Conservation (phyloP, 192 early-diverging fungal genomes). For the Coemansia sp. region DNA sequence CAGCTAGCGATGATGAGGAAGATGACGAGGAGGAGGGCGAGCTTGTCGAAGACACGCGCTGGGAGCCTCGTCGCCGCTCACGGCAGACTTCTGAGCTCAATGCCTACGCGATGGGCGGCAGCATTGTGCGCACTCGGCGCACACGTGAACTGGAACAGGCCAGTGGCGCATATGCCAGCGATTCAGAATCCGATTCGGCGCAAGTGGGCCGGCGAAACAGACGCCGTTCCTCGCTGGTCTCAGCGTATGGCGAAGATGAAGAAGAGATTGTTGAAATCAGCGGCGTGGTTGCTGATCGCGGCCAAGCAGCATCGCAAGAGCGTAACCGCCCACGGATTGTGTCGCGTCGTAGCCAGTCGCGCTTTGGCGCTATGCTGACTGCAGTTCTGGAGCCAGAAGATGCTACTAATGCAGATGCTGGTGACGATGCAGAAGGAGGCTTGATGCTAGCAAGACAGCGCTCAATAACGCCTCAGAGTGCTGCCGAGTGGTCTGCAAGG, state of each 20-base stretch:
- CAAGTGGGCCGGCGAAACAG: background rate
- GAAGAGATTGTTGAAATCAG: conserved; percentile 48
- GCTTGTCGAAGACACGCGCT: conserved; percentile 34
- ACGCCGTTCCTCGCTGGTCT: conserved; percentile 6
- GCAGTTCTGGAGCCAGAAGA: conserved; percentile 14
- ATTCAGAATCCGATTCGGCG: conserved; percentile 11
- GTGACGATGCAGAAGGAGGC: background rate
- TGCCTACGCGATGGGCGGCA: conserved; percentile 42
- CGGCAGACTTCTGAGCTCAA: conserved; percentile 27
- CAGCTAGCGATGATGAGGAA: conserved; percentile 8
- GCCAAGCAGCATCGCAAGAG: conserved; percentile 4
- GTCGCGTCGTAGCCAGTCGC: conserved; percentile 45
- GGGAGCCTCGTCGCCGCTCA: conserved; percentile 29
- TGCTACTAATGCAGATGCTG: background rate
- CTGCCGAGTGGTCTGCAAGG: background rate
- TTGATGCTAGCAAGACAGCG: background rate
- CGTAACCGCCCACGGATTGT: conserved; percentile 28
- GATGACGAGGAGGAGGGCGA: conserved; percentile 46
- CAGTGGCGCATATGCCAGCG: conserved; percentile 8
- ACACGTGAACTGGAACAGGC: conserved; percentile 16
- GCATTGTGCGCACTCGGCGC: conserved; percentile 44
- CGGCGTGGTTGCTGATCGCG: conserved; percentile 21
- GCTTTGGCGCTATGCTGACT: conserved; percentile 44
- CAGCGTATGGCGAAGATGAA: conserved; percentile 11
- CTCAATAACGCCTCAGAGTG: conserved; percentile 1